Base-by-base conservation (phyloP, 768 basidiomycete genomes). In the Dacryopinax primogenitus region DNA sequence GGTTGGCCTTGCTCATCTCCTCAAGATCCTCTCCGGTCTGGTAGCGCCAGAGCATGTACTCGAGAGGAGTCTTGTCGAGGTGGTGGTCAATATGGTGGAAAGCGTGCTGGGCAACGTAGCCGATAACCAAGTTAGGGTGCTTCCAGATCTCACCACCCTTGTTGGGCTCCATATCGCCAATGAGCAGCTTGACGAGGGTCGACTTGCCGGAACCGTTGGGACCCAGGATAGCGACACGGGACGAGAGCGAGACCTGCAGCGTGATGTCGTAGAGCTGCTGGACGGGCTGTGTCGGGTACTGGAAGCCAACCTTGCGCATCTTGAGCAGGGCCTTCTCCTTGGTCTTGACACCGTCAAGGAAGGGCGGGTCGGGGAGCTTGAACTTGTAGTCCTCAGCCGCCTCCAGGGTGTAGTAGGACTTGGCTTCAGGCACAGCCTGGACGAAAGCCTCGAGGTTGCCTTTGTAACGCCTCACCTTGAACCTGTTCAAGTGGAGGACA, bases 41-140 rank as follows among this genome's bases (percentile, higher is more conserved):
- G 86, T 96, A 97, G 79, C 94, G 93, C 94, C 94, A 97, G 70
- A 97, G 80, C 91, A 97, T 92, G 83, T 97, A 97, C 80, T 97
- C 94, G 71, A 97, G 86, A 62, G 94, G 91, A 15, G 94, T 97
- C 84, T 93, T 95, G 83, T 97, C 94, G 74, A 97, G 90, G 75
- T 97, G 94, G 77, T 92, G 80, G 76, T 97, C 94, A 74, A 97
- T 97, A 77, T 97, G 94, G 82, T 97, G 94, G 93, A 97, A 97
- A 67, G 94, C 94, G 78, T 97, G 94, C 78, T 97, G 94, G 41
- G 94, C 94, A 70, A 97, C 94, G 79, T 97, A 97, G 73, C 94
- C 94, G 68, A 97, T 95, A 79, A 97, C 94, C 84, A 97, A 83
- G 84, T 97, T 97, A 68, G 94, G 94, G 80, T 97, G 94, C 81